These are phyloP conservation scores for Asterochloris sp. DNA, from an alignment of 139 green algal species.

Conservation along the genomic window DNA sequence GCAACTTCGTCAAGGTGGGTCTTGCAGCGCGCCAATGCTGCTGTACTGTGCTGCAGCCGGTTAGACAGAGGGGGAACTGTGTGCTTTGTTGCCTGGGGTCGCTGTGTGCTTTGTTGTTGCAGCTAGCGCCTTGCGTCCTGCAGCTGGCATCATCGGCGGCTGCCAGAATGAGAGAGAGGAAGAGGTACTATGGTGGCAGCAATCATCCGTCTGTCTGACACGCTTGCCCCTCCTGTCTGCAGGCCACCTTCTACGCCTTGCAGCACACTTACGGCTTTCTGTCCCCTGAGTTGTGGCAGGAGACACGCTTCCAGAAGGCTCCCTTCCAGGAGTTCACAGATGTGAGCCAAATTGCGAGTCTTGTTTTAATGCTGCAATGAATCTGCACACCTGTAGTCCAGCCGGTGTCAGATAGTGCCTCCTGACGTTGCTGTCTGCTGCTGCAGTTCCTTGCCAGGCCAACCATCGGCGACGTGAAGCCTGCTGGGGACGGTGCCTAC, in stretches of 20 bases:
- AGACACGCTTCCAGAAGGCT: constrained; percentile 89
- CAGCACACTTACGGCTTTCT: constrained; percentile 94
- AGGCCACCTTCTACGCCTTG: constrained; percentile 57
- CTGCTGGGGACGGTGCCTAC: background rate
- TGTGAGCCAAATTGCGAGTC: constrained; percentile 22
- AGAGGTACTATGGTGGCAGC: background rate
- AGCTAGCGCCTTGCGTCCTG: background rate
- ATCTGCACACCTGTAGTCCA: too few relatives aligned
- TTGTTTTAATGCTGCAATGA: too few relatives aligned
- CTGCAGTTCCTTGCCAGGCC: constrained; percentile 65
- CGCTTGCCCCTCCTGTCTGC: background rate
- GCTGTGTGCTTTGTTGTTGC: background rate
- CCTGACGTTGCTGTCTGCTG: too few relatives aligned
- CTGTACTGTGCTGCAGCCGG: background rate
- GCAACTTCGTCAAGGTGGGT: constrained; percentile 97
- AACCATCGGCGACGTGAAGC: constrained; percentile 32
- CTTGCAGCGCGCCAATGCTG: constrained; percentile 35
- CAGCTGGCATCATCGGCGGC: background rate
- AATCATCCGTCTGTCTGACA: background rate
- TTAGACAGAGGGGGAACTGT: too few relatives aligned
- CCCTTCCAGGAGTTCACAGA: constrained; percentile 95
- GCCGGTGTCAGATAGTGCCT: too few relatives aligned
- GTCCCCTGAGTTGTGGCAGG: constrained; percentile 94
- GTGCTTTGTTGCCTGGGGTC: background rate
- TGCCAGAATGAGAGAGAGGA: background rate